Conservation (phyloP, 805 yeast genomes). For the Sugiyamaella floridensis region DNA sequence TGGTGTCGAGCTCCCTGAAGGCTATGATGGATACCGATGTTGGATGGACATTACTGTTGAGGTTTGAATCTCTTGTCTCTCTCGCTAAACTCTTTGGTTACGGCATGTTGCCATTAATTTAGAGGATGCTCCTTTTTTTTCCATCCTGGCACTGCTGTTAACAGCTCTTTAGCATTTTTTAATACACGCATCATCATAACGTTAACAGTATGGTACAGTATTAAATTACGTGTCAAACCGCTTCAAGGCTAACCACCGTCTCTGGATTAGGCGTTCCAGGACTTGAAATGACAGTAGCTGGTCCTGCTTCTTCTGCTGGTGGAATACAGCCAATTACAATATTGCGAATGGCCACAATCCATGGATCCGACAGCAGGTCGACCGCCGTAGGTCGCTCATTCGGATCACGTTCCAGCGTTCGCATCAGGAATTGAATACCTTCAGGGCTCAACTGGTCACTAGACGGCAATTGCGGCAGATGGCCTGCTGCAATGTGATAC, state of each 20-base stretch:
- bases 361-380: constrained; percentile 77
- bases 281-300: background rate
- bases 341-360: constrained; percentile 44
- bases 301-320: background rate
- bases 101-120: too few species aligned
- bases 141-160: too few species aligned
- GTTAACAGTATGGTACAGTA: too few species aligned
- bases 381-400: constrained; percentile 72
- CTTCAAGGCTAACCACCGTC: background rate
- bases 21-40: background rate
- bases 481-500: constrained; percentile 97
- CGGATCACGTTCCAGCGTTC: constrained; percentile 81
- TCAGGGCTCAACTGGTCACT: constrained; percentile 66
- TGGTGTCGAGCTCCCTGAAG: background rate
- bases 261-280: background rate
- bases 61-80: background rate
- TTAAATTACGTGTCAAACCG: too few species aligned
- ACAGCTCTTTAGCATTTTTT: too few species aligned
- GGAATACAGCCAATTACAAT: constrained; percentile 12
- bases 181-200: too few species aligned
- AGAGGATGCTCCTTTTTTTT: too few species aligned
- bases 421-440: constrained; percentile 64
- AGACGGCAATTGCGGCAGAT: constrained; percentile 77
- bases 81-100: background rate
- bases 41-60: background rate